Evolutionary conservation across 495 filamentous ascomycete genomes (phyloP).

Genomic region (Penicillium egyptiacum): DNA sequence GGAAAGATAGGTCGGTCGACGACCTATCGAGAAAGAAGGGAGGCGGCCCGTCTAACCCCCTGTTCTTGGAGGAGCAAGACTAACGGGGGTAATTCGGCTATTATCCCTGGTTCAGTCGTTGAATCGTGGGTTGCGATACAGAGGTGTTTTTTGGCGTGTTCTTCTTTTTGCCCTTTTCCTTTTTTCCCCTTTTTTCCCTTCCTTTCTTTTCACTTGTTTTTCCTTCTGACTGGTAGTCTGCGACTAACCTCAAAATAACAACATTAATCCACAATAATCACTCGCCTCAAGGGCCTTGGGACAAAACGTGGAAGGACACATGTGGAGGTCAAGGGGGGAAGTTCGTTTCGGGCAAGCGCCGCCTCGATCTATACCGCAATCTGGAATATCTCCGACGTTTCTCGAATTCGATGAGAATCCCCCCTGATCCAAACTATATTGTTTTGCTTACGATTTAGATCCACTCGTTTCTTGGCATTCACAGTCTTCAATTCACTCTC

Average conservation of each 20-base stretch:
- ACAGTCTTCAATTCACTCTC: neutral
- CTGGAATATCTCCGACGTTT: conserved; percentile 28
- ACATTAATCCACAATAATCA: neutral
- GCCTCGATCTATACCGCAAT: conserved; percentile 27
- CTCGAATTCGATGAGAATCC: neutral
- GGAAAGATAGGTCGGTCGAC: conserved; percentile 11
- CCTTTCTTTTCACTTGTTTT: neutral
- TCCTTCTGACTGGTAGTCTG: neutral
- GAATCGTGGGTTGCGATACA: neutral
- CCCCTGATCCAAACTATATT: conserved; percentile 24
- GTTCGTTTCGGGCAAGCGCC: conserved; percentile 18
- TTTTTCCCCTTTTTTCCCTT: too few relatives aligned
- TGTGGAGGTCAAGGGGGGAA: conserved; percentile 4
- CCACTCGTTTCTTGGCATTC: neutral
- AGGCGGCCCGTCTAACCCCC: neutral
- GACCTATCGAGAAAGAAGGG: neutral
- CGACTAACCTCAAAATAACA: neutral
- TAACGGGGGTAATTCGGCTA: neutral
- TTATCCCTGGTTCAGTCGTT: neutral
- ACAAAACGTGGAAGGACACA: neutral
- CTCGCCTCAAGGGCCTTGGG: neutral
- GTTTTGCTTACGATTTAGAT: conserved; percentile 1
- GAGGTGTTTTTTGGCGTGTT: neutral
- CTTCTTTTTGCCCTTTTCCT: neutral
- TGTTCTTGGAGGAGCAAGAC: neutral